phyloP scores from a whole-genome alignment of 2,329 filamentous ascomycete genomes.

The Pyricularia grisea region DNA sequence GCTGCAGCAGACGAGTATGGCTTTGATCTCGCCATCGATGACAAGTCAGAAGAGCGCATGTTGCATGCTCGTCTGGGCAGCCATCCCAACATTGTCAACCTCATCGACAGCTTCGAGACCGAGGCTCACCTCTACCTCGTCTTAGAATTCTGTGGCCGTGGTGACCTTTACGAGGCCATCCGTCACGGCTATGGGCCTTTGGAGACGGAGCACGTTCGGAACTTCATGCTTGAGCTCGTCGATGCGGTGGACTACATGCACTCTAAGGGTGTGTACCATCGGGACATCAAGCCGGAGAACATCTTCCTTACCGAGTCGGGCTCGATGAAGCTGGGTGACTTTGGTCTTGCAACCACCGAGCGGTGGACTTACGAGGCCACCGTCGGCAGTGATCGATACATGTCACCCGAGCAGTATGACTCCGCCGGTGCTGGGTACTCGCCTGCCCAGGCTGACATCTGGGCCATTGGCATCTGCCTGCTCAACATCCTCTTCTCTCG shows the following conservation, averaged over 20 bases:
- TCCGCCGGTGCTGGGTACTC: slow-evolving; percentile 81
- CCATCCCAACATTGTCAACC: slow-evolving; percentile 89
- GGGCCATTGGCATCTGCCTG: slow-evolving; percentile 94
- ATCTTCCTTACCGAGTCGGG: slow-evolving; percentile 86
- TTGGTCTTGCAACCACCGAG: slow-evolving; percentile 84
- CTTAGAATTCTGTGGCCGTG: slow-evolving; percentile 89
- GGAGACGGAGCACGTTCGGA: slow-evolving; percentile 92
- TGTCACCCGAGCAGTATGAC: slow-evolving; percentile 98
- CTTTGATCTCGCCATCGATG: slow-evolving; percentile 64
- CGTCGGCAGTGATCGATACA: slow-evolving; percentile 96
- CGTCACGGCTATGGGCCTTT: slow-evolving; percentile 78
- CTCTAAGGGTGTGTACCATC: slow-evolving; percentile 82
- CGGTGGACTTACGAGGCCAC: slow-evolving; percentile 86
- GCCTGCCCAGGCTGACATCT: slow-evolving; percentile 86
- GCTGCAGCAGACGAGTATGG: slow-evolving; percentile 50
- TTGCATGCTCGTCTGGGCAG: slow-evolving; percentile 70
- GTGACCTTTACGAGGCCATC: slow-evolving; percentile 96
- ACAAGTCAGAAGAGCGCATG: slow-evolving; percentile 70
- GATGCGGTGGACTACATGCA: slow-evolving; percentile 88
- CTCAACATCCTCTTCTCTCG: slow-evolving; percentile 94
- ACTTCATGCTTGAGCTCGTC: slow-evolving; percentile 93
- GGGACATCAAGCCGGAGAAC: slow-evolving; percentile 99
- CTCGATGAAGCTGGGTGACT: slow-evolving; percentile 92
- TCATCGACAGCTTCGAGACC: slow-evolving; percentile 87
- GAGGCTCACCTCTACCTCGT: slow-evolving; percentile 84